A percentile compares a stretch with the other conserved stretches of the same genome.
These are phyloP conservation scores for Xylariaceae sp. DNA, from an alignment of 2,329 filamentous ascomycete species.

Conservation along the genomic window DNA sequence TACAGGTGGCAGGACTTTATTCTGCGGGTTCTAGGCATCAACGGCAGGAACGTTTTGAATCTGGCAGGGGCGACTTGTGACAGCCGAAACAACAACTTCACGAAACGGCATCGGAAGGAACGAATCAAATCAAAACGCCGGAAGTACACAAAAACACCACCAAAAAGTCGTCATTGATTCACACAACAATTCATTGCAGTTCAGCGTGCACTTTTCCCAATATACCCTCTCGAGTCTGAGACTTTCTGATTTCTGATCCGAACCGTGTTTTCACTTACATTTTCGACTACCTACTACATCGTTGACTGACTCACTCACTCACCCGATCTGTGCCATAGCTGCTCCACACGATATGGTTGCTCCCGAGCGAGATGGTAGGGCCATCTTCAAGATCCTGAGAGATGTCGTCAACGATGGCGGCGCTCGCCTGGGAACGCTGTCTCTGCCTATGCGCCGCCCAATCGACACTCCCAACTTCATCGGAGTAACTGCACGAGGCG, in stretches of 20 bases:
- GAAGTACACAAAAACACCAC: background rate
- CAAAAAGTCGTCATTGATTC: background rate
- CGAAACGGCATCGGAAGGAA: no score
- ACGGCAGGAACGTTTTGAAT: no score
- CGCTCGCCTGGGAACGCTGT: constrained; percentile 63
- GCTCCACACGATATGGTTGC: constrained; percentile 13
- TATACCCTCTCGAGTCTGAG: background rate
- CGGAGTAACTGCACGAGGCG: constrained; percentile 74
- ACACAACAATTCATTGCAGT: background rate
- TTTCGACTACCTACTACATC: background rate
- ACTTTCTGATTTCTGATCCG: background rate
- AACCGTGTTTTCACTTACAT: background rate
- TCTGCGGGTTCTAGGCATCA: no score
- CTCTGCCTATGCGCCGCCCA: constrained; percentile 54
- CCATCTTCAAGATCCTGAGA: constrained; percentile 46
- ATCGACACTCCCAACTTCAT: constrained; percentile 81
- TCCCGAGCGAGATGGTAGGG: constrained; percentile 22
- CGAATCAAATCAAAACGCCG: background rate
- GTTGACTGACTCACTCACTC: background rate
- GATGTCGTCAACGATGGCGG: constrained; percentile 37
- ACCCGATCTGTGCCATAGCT: background rate
- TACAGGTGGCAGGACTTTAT: background rate
- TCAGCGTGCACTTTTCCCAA: background rate
- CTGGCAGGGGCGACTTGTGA: no score
- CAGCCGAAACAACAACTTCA: no score